Evolutionary conservation across 306 rosid genomes (phyloP), one percentile per base, ranked within the genome.

Genomic region (Malus orientalis): DNA sequence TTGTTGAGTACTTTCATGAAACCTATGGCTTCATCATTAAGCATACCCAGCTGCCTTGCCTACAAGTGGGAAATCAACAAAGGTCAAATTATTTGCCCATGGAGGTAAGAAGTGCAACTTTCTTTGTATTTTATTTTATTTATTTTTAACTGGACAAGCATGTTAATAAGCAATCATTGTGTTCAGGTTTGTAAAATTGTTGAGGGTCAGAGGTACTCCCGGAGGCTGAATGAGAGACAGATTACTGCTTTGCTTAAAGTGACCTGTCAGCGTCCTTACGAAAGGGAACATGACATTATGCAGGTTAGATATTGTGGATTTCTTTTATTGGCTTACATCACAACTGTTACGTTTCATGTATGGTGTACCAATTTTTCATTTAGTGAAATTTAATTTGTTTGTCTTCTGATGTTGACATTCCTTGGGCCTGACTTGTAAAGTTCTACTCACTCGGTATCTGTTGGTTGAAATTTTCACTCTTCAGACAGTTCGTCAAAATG

Each of bases 71-170:
- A 30, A 95, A 89, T 69, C 88, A 89, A 30, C 97, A 95, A 74
- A 82, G 99, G 15, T 94, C 99, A 0, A 95, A 95, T 83, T 95
- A 95, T 81, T 69, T 95, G n/a, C 99, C 99, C 3, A 95, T 95
- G 99, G 99, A 95, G 93, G 99, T 95, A 82, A 22, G 4, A 42
- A 51, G 60, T n/a, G 36, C 3, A 29, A 22, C 49, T 72, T 22
- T 57, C 57, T 13, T 72, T 61, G 11, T 40, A 40, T 40, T 40
- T 40, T 8, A 40, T 40, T 7, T 40, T 40, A 40, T 40, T 8
- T 40, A 1, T 40, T n/a, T 44, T 1, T 74, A 59, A 44, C 60
- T 7, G 32, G 2, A 22, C 18, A 63, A 53, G 47, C n/a, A 67
- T 70, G 68, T 76, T 79, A 69, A 83, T 78, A 60, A 32, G 69